These are phyloP conservation scores for Yarrowia sp. DNA, from an alignment of 805 yeast genomes.

Conservation along the genomic window DNA sequence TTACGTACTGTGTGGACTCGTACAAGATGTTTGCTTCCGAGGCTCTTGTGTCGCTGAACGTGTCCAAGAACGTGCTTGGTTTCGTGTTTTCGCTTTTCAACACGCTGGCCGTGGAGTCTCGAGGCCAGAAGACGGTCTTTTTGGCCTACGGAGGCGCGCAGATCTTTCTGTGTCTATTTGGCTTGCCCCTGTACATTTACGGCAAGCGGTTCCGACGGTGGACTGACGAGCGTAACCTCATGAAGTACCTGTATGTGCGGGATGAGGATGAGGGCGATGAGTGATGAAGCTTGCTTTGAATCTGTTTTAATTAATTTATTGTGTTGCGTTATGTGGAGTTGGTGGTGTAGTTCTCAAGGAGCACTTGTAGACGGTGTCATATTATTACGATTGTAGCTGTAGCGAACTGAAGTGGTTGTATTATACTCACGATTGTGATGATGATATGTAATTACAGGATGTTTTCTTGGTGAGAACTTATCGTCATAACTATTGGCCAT, in stretches of 20 bases:
- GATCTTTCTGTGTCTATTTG: slow-evolving; percentile 48
- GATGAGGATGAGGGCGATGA: slow-evolving; percentile 30
- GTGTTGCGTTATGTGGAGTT: too few relatives aligned
- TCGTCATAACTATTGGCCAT: too few relatives aligned
- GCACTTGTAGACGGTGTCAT: too few relatives aligned
- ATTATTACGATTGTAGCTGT: too few relatives aligned
- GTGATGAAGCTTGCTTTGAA: too few relatives aligned
- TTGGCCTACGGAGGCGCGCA: slow-evolving; percentile 54
- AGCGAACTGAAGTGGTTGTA: too few relatives aligned
- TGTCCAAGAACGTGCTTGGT: slow-evolving; percentile 54
- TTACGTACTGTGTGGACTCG: slow-evolving; percentile 57
- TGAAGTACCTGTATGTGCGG: slow-evolving; percentile 43
- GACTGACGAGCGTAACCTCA: slow-evolving; percentile 50
- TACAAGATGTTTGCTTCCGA: slow-evolving; percentile 59
- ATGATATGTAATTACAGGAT: too few relatives aligned
- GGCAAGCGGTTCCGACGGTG: slow-evolving; percentile 53
- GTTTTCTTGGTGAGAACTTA: too few relatives aligned
- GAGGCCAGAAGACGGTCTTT: slow-evolving; percentile 50
- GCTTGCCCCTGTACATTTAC: slow-evolving; percentile 52
- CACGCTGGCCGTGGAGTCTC: slow-evolving; percentile 44
- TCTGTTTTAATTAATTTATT: too few relatives aligned
- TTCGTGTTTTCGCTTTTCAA: slow-evolving; percentile 58
- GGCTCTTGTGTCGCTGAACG: slow-evolving; percentile 55
- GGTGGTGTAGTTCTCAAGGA: too few relatives aligned
- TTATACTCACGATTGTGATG: too few relatives aligned